These are phyloP conservation scores for Jatropha curcas DNA, from an alignment of 345 rosid species.

Conservation along the genomic window DNA sequence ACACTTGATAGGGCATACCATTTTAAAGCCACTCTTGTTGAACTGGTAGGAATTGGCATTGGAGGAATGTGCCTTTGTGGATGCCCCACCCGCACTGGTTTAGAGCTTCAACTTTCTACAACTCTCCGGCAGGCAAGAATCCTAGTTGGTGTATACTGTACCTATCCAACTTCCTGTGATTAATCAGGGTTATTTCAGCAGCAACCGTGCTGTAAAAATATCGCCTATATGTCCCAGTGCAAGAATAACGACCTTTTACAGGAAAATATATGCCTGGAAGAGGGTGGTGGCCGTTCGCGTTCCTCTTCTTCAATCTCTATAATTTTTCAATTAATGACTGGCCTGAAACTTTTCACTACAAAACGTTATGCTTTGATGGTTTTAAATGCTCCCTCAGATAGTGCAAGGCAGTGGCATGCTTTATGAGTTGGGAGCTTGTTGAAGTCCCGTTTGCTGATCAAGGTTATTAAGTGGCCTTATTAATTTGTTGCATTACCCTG, in stretches of 20 bases:
- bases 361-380: conserved; percentile 96
- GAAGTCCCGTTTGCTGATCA: conserved; percentile 99
- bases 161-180: conserved; percentile 95
- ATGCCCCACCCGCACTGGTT: conserved; percentile 98
- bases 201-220: conserved; percentile 72
- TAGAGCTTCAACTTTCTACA: conserved; percentile 92
- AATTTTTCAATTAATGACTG: conserved; percentile 96
- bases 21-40: conserved; percentile 87
- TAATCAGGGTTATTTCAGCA: conserved; percentile 79
- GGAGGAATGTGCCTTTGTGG: conserved; percentile 99
- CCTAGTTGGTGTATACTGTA: conserved; percentile 87
- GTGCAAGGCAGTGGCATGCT: conserved; percentile 98
- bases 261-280: conserved; percentile 84
- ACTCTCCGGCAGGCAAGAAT: conserved; percentile 93
- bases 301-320: conserved; percentile 91
- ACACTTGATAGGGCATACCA: conserved; percentile 97
- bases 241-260: conserved; percentile 71
- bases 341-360: conserved; percentile 98
- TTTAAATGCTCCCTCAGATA: conserved; percentile 95
- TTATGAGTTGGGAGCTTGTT: conserved; percentile 95
- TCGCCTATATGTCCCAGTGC: conserved; percentile 90
- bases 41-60: conserved; percentile 82
- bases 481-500: neutral
- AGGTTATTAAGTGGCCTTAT: conserved; percentile 36
- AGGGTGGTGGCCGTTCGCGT: conserved; percentile 97